Evolutionary conservation across 2,329 filamentous ascomycete species (phyloP).

Genomic region (Fusarium anguioides): DNA sequence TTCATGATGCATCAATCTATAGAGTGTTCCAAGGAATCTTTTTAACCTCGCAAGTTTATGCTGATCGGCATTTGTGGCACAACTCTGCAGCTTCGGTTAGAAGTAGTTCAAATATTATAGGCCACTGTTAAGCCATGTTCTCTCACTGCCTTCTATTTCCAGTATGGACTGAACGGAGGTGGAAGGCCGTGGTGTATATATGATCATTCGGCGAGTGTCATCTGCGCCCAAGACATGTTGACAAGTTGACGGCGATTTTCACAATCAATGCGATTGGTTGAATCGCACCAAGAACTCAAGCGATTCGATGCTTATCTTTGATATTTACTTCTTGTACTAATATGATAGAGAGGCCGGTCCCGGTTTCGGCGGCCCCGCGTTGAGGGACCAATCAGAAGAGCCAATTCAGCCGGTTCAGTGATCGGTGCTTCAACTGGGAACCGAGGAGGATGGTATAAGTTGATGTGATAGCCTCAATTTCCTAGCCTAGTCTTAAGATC

Average conservation of each 20-base stretch:
- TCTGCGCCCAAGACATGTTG: conserved; percentile 17
- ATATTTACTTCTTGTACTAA: not conserved
- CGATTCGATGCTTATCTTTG: conserved; percentile 15
- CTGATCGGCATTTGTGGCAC: not conserved
- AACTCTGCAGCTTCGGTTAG: conserved; percentile 1
- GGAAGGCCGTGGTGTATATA: conserved; percentile 15
- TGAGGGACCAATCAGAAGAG: conserved; percentile 18
- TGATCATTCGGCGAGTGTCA: conserved; percentile 24
- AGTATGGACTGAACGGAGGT: conserved; percentile 12
- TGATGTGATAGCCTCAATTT: conserved; percentile 13
- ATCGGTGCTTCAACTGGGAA: conserved; percentile 32
- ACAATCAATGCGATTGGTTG: conserved; percentile 6
- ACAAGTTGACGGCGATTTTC: not conserved
- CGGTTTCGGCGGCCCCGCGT: conserved; percentile 21
- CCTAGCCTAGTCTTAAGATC: not conserved
- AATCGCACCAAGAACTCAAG: not conserved
- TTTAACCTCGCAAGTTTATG: not conserved
- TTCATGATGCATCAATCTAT: not conserved
- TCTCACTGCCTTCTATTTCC: conserved; percentile 27
- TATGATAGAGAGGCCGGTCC: not conserved
- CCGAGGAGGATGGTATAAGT: conserved; percentile 21
- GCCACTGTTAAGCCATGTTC: conserved; percentile 3
- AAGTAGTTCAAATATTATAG: not conserved
- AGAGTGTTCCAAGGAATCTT: not conserved
- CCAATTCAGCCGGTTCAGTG: not conserved